These are phyloP conservation scores for Aspergillus floridensis DNA, from an alignment of 2,329 filamentous ascomycete species.

Conservation along the genomic window DNA sequence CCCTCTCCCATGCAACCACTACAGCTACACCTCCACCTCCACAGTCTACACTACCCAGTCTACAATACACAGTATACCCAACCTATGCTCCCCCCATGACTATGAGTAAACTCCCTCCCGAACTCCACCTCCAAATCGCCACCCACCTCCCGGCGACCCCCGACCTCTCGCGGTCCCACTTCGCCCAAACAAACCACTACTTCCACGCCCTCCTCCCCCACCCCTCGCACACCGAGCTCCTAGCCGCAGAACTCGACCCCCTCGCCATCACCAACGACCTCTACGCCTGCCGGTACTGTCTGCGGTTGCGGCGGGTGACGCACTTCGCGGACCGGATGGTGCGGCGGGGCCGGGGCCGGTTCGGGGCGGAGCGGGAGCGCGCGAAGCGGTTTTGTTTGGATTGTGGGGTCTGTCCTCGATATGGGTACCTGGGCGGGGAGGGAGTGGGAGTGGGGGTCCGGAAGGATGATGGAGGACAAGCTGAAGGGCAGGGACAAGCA, in stretches of 20 bases:
- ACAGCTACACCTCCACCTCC: no score
- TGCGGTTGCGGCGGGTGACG: slow-evolving; percentile 22
- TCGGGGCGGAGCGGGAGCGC: slow-evolving; percentile 20
- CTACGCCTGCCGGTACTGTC: slow-evolving; percentile 29
- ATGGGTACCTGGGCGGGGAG: no score
- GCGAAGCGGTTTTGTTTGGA: slow-evolving; percentile 29
- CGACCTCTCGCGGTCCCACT: slow-evolving; percentile 18
- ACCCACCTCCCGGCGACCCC: slow-evolving; percentile 24
- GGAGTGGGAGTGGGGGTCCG: slow-evolving; percentile 12
- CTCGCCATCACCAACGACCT: slow-evolving; percentile 21
- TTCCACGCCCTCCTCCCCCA: slow-evolving; percentile 24
- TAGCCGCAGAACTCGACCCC: slow-evolving; percentile 21
- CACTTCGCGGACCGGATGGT: slow-evolving; percentile 30
- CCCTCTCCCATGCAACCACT: no score
- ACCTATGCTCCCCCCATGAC: no score
- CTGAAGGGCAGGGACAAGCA: neutral
- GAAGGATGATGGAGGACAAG: no score
- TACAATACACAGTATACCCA: no score
- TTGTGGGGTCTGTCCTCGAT: slow-evolving; percentile 16
- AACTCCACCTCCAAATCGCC: slow-evolving; percentile 30
- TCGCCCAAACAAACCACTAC: slow-evolving; percentile 28
- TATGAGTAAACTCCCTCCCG: slow-evolving; percentile 23
- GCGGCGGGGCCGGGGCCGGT: slow-evolving; percentile 18
- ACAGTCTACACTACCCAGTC: no score
- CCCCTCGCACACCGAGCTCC: slow-evolving; percentile 23